Evolutionary conservation across 441 rosid species (phyloP), one percentile per base, ranked within the genome.

Genomic region (Biscutella laevigata): DNA sequence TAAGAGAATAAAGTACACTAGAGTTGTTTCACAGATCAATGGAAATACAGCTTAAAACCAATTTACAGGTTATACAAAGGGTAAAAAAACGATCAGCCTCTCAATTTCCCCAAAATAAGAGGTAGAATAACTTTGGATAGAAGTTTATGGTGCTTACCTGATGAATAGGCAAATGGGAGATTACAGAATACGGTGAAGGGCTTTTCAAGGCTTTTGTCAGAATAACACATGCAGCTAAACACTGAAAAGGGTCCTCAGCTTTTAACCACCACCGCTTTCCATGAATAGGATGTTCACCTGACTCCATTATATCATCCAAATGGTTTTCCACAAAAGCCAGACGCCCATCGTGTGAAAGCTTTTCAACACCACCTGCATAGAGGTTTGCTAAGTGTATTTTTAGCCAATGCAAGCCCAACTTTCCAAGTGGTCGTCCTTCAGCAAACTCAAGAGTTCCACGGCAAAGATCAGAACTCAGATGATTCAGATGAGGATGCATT

Each of bases 211-310:
- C 92, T 76, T 90, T 83, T 41, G 90, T 66, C 38, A 90, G 59
- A 70, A 82, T 74, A 39, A 83, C 71, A 71, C 95, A 90, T 43
- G 92, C 92, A 71, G 95, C 95, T 67, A 90, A 77, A 72, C 83
- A 90, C 72, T 90, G 98, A 64, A 90, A 90, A 69, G 98, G 96
- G 68, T 84, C 98, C 72, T 90, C 96, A 34, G 96, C 98, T 7
- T 64, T 77, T 68, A 90, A 76, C 98, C 98, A 90, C 98, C 98
- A 90, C 25, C 69, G 73, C 24, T 77, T 79, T 44, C 95, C 98
- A 61, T 79, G 67, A 15, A 87, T 40, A 67, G 98, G 84, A 64
- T 79, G 82, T 65, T 87, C 88, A 56, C 94, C 98, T 16, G 95
- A 90, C 71, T 87, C 95, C 58, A 84, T 77, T 71, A 87, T 81